Evolutionary conservation across 495 filamentous ascomycete genomes (phyloP).

Genomic region (Penicillium verhagenii): DNA sequence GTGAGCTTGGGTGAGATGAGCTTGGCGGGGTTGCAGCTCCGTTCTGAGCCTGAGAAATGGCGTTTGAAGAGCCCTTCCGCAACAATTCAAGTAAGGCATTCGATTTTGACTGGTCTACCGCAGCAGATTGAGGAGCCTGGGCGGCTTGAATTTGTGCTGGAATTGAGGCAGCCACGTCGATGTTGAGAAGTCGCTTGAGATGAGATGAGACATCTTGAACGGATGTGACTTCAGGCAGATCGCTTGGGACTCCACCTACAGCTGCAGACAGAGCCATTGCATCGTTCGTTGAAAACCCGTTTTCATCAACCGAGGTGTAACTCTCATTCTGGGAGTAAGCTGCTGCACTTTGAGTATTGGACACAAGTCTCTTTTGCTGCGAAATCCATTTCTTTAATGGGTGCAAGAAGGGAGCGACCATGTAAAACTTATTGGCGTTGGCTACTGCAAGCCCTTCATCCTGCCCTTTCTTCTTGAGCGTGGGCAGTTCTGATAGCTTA

Average conservation of each 20-base stretch:
- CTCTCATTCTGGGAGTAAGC: constrained; percentile 26
- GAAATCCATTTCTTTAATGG: constrained; percentile 88
- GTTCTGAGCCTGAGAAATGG: constrained; percentile 28
- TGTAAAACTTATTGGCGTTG: constrained; percentile 88
- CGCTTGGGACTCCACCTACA: constrained; percentile 33
- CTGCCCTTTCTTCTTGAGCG: constrained; percentile 66
- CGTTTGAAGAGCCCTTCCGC: constrained; percentile 43
- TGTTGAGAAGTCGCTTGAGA: constrained; percentile 62
- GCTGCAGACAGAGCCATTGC: constrained; percentile 16
- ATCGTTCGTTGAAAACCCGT: constrained; percentile 13
- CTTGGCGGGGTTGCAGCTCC: constrained; percentile 40
- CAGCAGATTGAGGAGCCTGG: constrained; percentile 10
- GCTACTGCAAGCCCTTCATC: constrained; percentile 51
- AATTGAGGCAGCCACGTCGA: constrained; percentile 41
- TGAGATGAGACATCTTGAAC: constrained; percentile 56
- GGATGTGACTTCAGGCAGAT: constrained; percentile 40
- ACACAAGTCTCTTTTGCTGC: constrained; percentile 71
- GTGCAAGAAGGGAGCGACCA: constrained; percentile 90
- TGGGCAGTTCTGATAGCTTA: constrained; percentile 80
- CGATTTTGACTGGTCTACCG: constrained; percentile 37
- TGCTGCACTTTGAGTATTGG: constrained; percentile 27
- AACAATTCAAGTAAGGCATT: constrained; percentile 61
- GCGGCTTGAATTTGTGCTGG: constrained; percentile 6
- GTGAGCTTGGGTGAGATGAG: constrained; percentile 5
- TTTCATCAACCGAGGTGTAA: constrained; percentile 41